Percentiles rank a stretch among this genome's conserved stretches.
These are phyloP conservation scores for Phytophthora ramorum DNA, from an alignment of 352 stramenopile genomes.

Conservation along the genomic window DNA sequence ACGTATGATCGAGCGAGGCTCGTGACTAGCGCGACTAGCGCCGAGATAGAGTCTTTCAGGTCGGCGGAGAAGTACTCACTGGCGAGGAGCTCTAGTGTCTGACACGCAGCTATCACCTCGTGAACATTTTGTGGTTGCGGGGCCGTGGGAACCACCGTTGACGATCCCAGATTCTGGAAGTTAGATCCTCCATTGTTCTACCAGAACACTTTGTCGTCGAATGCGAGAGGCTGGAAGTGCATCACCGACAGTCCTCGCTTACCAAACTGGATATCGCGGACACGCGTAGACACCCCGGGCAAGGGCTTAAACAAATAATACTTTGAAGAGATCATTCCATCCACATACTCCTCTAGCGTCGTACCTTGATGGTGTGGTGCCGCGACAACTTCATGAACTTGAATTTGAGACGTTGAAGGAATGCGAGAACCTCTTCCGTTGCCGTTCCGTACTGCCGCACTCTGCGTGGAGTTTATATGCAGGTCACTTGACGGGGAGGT, in stretches of 20 bases:
- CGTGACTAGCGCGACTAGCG: neutral
- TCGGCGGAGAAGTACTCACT: slow-evolving; percentile 1
- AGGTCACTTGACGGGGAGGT: neutral
- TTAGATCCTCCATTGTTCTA: neutral
- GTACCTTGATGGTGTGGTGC: slow-evolving; percentile 6
- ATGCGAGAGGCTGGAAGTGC: slow-evolving; percentile 2
- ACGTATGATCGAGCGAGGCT: neutral
- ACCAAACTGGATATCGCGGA: slow-evolving; percentile 2
- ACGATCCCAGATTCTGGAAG: neutral
- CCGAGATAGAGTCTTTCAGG: neutral
- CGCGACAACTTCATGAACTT: neutral
- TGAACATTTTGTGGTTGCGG: neutral
- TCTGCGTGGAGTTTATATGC: neutral
- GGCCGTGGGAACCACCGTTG: neutral
- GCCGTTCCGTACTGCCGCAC: neutral
- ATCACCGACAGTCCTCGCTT: slow-evolving; percentile 8
- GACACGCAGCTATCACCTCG: neutral
- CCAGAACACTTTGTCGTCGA: neutral
- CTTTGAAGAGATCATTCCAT: slow-evolving; percentile 3
- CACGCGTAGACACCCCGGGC: neutral
- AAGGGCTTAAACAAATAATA: slow-evolving; percentile 3
- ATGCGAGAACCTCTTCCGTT: neutral
- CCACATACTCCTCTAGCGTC: slow-evolving; percentile 1
- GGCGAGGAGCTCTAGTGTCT: neutral
- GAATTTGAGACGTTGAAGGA: neutral